A percentile compares a stretch with the other conserved stretches of the same genome.
Conservation (phyloP, 345 rosid species). For the Rhizophora apiculata region DNA sequence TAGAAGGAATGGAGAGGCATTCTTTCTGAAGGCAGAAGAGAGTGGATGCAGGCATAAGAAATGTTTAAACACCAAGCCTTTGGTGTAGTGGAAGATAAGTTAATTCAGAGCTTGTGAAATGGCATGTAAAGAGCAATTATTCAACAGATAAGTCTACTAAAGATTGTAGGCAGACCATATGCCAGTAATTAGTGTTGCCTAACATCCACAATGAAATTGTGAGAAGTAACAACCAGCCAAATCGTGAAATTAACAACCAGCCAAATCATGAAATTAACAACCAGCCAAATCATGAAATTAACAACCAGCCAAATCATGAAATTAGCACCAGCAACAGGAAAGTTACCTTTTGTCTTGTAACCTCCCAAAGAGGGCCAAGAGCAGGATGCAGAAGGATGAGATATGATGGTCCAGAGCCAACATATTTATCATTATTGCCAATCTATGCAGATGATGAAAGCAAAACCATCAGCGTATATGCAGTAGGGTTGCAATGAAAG, state of each 20-base stretch:
- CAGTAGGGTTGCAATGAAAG: not conserved
- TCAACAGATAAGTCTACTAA: not conserved
- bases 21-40: not conserved
- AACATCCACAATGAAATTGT: not conserved
- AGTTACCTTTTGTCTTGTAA: conserved; percentile 72
- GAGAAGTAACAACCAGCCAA: not conserved
- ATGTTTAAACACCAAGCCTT: conserved; percentile 11
- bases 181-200: not conserved
- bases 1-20: not conserved
- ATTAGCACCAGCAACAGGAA: conserved; percentile 10
- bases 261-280: not conserved
- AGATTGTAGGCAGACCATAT: not conserved
- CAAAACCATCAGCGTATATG: conserved; percentile 5
- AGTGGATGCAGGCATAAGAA: not conserved
- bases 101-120: not conserved
- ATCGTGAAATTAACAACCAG: conserved; percentile 5
- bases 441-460: conserved; percentile 36
- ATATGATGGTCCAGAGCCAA: conserved; percentile 72
- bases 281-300: conserved; percentile 3
- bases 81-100: not conserved
- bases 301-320: not conserved
- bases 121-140: not conserved
- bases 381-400: conserved; percentile 91
- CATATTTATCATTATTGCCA: conserved; percentile 60
- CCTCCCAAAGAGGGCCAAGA: conserved; percentile 95